A percentile compares a stretch with the other conserved stretches of the same genome.
Evolutionary conservation across 352 stramenopile genomes (phyloP).

Genomic region (Globisporangium canariense): DNA sequence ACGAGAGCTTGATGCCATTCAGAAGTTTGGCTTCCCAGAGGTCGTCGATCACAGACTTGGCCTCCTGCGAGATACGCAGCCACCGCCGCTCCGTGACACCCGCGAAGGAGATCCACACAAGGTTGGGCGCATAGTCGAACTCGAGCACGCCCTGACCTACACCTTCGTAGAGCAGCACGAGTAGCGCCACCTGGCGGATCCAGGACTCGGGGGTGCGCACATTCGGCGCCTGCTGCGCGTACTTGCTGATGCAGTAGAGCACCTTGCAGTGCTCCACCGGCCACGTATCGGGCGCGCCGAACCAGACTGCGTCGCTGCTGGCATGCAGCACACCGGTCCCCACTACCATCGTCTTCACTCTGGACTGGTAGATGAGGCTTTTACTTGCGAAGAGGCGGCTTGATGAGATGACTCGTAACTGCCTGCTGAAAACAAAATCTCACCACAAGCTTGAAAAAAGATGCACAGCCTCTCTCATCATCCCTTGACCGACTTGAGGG

Average conservation of each 20-base stretch:
- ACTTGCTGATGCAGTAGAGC: conserved; percentile 93
- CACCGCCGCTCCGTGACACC: conserved; percentile 71
- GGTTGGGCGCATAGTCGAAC: conserved; percentile 95
- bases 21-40: conserved; percentile 94
- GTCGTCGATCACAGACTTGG: conserved; percentile 95
- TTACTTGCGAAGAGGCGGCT: conserved; percentile 5
- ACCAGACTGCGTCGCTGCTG: conserved; percentile 44
- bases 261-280: conserved; percentile 94
- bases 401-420: conserved; percentile 3
- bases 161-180: conserved; percentile 96
- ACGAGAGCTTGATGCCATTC: conserved; percentile 93
- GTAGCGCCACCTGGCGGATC: conserved; percentile 93
- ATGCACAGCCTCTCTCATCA: neutral
- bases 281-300: conserved; percentile 52
- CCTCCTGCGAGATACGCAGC: conserved; percentile 94
- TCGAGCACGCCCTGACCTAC: conserved; percentile 92
- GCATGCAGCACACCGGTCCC: conserved; percentile 8
- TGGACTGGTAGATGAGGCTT: neutral
- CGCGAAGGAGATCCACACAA: conserved; percentile 89
- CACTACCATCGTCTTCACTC: conserved; percentile 4
- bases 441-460: neutral
- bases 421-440: neutral
- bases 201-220: conserved; percentile 89
- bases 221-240: conserved; percentile 86
- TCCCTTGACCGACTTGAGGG: neutral